These are phyloP conservation scores for Candida dajiaensis DNA, from an alignment of 805 yeast species.

Conservation along the genomic window DNA sequence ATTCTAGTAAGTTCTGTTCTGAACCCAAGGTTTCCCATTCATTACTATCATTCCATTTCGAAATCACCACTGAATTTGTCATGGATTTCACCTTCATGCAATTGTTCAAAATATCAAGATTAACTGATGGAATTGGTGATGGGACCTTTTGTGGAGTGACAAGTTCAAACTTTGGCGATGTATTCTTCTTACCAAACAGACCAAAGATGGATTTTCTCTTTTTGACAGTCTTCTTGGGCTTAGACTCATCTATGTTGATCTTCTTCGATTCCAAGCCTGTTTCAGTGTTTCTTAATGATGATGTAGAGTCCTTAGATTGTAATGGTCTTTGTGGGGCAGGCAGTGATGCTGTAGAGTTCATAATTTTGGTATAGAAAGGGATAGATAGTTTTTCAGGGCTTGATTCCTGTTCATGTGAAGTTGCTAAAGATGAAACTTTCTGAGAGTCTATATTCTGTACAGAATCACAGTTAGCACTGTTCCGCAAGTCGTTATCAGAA, in stretches of 20 bases:
- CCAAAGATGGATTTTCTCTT: slow-evolving; percentile 22
- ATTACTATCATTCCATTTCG: slow-evolving; percentile 17
- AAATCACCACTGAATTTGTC: slow-evolving; percentile 6
- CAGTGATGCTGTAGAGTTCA: neutral
- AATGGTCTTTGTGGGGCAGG: neutral
- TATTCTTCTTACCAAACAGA: slow-evolving; percentile 14
- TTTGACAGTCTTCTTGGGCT: slow-evolving; percentile 9
- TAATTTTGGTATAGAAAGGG: neutral
- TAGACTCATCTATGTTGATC: neutral
- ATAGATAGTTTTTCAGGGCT: neutral
- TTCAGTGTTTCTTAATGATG: neutral
- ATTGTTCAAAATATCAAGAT: neutral
- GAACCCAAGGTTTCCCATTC: slow-evolving; percentile 20
- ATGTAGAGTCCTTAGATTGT: neutral
- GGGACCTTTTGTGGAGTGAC: slow-evolving; percentile 5
- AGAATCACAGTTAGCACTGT: neutral
- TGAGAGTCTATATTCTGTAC: neutral
- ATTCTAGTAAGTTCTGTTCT: slow-evolving; percentile 13
- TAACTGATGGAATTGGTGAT: slow-evolving; percentile 8
- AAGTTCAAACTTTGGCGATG: slow-evolving; percentile 21
- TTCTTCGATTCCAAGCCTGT: neutral
- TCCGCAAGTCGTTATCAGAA: neutral
- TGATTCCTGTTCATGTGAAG: neutral
- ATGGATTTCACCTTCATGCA: neutral
- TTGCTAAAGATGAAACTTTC: too few species aligned